These are phyloP conservation scores for Dimargaris xerosporica DNA, from an alignment of 192 early-diverging fungal species.

Conservation along the genomic window DNA sequence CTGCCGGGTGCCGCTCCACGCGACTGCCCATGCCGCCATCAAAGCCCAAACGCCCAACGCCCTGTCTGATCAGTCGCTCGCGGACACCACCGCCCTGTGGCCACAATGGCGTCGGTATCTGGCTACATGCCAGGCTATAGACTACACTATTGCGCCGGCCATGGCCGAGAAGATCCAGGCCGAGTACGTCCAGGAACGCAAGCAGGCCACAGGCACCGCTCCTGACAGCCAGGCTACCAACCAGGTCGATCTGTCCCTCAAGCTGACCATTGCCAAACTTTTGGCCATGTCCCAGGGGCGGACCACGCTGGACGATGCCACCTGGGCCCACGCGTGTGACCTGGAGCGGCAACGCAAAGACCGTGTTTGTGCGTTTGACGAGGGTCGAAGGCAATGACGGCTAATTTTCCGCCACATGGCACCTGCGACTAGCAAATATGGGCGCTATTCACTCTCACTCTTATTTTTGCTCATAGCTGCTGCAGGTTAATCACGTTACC, in stretches of 20 bases:
- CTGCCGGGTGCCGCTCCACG: slow-evolving; percentile 32
- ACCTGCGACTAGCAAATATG: too few species aligned
- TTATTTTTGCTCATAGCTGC: too few species aligned
- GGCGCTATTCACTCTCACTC: too few species aligned
- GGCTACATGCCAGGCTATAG: neutral
- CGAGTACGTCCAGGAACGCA: slow-evolving; percentile 5
- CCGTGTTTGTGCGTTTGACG: neutral
- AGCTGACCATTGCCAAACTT: slow-evolving; percentile 5
- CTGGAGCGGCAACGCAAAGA: neutral
- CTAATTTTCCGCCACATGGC: too few species aligned
- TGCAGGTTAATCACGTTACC: too few species aligned
- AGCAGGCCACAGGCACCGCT: neutral
- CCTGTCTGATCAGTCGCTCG: neutral
- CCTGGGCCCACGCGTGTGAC: neutral
- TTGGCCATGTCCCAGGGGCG: neutral
- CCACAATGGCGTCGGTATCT: neutral
- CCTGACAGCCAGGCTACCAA: neutral
- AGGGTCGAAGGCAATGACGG: neutral
- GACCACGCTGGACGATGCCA: neutral
- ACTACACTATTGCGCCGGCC: slow-evolving; percentile 5
- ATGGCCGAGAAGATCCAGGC: slow-evolving; percentile 5
- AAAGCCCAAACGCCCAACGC: neutral
- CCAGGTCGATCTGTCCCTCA: neutral
- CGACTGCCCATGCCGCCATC: slow-evolving; percentile 11
- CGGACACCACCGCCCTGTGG: neutral